These are phyloP conservation scores for Pseudoturritis turrita DNA, from an alignment of 345 rosid genomes.

Conservation along the genomic window DNA sequence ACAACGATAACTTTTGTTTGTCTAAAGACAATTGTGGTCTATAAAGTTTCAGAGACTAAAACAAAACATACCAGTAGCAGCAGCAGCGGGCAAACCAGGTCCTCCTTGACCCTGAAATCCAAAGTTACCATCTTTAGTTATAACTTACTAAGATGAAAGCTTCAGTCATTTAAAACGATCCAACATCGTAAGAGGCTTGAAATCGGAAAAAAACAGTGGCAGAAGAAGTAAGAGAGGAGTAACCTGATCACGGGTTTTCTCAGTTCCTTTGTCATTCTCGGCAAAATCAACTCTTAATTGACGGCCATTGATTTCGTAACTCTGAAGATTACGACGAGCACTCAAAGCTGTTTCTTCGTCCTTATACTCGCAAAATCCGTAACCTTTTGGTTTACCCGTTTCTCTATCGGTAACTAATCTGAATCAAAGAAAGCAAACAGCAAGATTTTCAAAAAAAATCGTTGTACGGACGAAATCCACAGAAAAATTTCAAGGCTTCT, in stretches of 20 bases:
- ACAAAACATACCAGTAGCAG: slow-evolving; percentile 49
- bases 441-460: neutral
- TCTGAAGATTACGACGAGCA: slow-evolving; percentile 98
- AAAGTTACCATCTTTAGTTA: slow-evolving; percentile 11
- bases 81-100: slow-evolving; percentile 58
- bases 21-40: neutral
- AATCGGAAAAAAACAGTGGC: neutral
- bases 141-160: neutral
- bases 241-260: slow-evolving; percentile 76
- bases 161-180: neutral
- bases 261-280: slow-evolving; percentile 93
- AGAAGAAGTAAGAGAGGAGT: neutral
- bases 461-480: neutral
- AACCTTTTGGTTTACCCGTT: slow-evolving; percentile 98
- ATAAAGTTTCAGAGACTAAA: neutral
- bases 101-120: slow-evolving; percentile 86
- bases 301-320: slow-evolving; percentile 90
- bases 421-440: slow-evolving; percentile 28
- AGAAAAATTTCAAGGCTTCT: neutral
- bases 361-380: slow-evolving; percentile 97
- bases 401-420: slow-evolving; percentile 94
- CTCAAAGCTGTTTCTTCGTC: slow-evolving; percentile 98
- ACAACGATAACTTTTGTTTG: neutral
- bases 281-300: slow-evolving; percentile 98
- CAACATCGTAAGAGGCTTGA: neutral